Evolutionary conservation across 2,329 filamentous ascomycete genomes (phyloP).

Genomic region (Allantophomopsis cytisporea): DNA sequence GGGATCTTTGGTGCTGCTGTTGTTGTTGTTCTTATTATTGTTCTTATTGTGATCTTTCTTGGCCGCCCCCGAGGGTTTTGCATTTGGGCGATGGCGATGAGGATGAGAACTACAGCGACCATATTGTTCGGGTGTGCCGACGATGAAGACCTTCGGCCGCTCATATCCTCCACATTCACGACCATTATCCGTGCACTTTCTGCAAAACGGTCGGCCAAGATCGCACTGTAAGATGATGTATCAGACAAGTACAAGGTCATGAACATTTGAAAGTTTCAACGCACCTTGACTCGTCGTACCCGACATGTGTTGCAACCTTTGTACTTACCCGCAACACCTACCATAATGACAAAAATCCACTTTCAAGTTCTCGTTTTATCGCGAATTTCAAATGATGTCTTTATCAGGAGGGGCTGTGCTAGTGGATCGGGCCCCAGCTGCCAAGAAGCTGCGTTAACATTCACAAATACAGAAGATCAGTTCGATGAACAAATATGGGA

Average conservation of each 20-base stretch:
- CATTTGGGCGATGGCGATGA: neutral
- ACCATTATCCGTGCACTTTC: slow-evolving; percentile 43
- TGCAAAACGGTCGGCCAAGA: slow-evolving; percentile 44
- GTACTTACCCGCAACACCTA: slow-evolving; percentile 46
- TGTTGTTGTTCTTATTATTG: too few species aligned
- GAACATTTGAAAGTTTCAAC: slow-evolving; percentile 5
- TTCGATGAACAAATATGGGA: too few species aligned
- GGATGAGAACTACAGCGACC: slow-evolving; percentile 3
- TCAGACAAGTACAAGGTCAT: neutral
- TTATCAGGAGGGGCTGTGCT: too few species aligned
- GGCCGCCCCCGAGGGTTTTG: too few species aligned
- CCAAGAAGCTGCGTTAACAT: too few species aligned
- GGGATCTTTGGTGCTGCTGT: too few species aligned
- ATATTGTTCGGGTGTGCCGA: slow-evolving; percentile 27
- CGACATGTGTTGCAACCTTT: slow-evolving; percentile 52
- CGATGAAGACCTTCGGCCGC: slow-evolving; percentile 48
- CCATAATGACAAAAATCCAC: slow-evolving; percentile 1
- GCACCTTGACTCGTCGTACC: slow-evolving; percentile 42
- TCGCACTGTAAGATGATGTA: slow-evolving; percentile 34
- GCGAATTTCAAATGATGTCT: too few species aligned
- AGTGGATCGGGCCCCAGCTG: too few species aligned
- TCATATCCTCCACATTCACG: slow-evolving; percentile 48
- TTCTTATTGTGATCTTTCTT: too few species aligned
- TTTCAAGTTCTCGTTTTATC: too few species aligned
- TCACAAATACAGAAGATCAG: too few species aligned